Evolutionary conservation across 768 basidiomycete species (phyloP).

Genomic region (Lyophyllum decastes): DNA sequence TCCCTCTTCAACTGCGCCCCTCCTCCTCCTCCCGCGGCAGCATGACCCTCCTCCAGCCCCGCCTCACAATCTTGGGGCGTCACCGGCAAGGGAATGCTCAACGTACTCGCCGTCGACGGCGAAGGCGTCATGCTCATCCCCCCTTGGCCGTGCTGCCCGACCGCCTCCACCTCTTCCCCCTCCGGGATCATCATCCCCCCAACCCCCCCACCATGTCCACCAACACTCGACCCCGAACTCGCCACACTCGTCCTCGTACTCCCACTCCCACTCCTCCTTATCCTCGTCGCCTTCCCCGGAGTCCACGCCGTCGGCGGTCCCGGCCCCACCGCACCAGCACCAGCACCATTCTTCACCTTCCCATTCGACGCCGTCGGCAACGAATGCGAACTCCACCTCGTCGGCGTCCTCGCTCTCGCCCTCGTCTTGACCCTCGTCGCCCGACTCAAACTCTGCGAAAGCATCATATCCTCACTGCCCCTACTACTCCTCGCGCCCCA

Average conservation of each 20-base stretch:
- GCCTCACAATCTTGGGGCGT: conserved; percentile 31
- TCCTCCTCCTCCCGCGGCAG: conserved; percentile 1
- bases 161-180: background rate
- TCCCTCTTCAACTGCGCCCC: conserved; percentile 27
- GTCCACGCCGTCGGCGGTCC: background rate
- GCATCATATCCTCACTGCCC: background rate
- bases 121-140: conserved; percentile 11
- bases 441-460: background rate
- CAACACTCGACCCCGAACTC: background rate
- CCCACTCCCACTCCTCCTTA: background rate
- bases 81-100: conserved; percentile 34
- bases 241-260: background rate
- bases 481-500: conserved; percentile 1
- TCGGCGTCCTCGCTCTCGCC: background rate
- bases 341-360: background rate
- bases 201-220: too few relatives aligned
- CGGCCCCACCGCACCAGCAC: too few relatives aligned
- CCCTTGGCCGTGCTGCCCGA: background rate
- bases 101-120: conserved; percentile 34
- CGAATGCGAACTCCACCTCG: conserved; percentile 8
- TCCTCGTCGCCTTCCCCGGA: background rate
- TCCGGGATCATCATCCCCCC: background rate
- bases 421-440: background rate
- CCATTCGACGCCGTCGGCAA: background rate
- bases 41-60: background rate